A percentile compares a stretch with the other conserved stretches of the same genome.
phyloP scores from a whole-genome alignment of 768 basidiomycete species.

The Boletus rubescentipes region DNA sequence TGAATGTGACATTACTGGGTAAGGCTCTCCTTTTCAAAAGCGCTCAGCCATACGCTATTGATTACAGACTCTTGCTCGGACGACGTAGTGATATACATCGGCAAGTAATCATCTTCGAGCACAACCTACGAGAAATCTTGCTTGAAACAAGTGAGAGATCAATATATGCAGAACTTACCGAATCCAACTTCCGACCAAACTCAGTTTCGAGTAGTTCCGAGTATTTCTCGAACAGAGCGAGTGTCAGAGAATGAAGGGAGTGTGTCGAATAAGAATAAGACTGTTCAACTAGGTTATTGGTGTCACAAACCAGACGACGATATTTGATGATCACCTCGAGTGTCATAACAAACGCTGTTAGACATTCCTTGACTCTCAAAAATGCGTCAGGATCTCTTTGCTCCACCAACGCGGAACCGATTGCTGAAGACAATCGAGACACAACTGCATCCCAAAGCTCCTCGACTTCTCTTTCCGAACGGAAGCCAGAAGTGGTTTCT shows the following conservation, averaged over 20 bases:
- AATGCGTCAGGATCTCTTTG: constrained; percentile 83
- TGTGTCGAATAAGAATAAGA: constrained; percentile 83
- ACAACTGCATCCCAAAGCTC: constrained; percentile 93
- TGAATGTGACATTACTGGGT: constrained; percentile 39
- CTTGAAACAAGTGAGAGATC: background rate
- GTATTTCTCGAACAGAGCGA: constrained; percentile 91
- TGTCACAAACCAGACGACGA: background rate
- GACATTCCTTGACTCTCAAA: constrained; percentile 76
- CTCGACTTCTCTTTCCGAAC: constrained; percentile 89
- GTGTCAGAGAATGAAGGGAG: constrained; percentile 79
- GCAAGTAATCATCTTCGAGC: constrained; percentile 80
- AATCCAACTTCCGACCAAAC: constrained; percentile 78
- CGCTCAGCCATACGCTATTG: constrained; percentile 79
- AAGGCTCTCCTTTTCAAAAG: constrained; percentile 62
- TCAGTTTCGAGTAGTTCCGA: constrained; percentile 76
- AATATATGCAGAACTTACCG: constrained; percentile 44
- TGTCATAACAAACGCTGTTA: constrained; percentile 87
- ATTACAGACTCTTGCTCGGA: constrained; percentile 72
- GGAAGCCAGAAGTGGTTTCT: constrained; percentile 82
- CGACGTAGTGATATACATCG: constrained; percentile 69
- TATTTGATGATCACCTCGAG: constrained; percentile 62
- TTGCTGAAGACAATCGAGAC: constrained; percentile 64
- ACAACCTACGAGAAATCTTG: constrained; percentile 57
- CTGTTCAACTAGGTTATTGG: constrained; percentile 39
- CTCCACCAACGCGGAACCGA: constrained; percentile 67